These are phyloP conservation scores for Thalassiosira exigua DNA, from an alignment of 352 stramenopile species.

Conservation along the genomic window DNA sequence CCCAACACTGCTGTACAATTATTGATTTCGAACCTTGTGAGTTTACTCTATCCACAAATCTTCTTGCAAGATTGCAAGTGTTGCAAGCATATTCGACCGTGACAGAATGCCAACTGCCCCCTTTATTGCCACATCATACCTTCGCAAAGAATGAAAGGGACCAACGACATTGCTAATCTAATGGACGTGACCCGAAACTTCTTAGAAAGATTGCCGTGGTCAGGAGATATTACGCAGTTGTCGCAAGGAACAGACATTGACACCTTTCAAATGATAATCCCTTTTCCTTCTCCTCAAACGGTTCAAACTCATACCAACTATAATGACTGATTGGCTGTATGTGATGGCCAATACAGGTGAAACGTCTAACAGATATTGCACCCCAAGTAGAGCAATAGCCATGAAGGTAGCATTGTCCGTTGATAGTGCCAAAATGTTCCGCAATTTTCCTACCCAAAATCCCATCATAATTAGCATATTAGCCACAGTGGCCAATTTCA, in stretches of 20 bases:
- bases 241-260: constrained; percentile 4
- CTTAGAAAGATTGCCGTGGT: not conserved
- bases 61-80: too few relatives aligned
- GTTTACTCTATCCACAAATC: too few relatives aligned
- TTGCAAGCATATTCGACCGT: too few relatives aligned
- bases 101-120: too few relatives aligned
- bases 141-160: constrained; percentile 11
- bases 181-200: not conserved
- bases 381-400: not conserved
- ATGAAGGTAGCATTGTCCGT: constrained; percentile 8
- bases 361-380: constrained; percentile 4
- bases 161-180: not conserved
- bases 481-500: not conserved
- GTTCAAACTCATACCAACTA: constrained; percentile 6
- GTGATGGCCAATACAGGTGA: constrained; percentile 5
- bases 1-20: too few relatives aligned
- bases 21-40: too few relatives aligned
- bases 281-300: constrained; percentile 20
- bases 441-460: constrained; percentile 10
- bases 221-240: constrained; percentile 7
- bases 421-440: not conserved
- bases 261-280: constrained; percentile 3
- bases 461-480: constrained; percentile 13
- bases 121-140: too few relatives aligned
- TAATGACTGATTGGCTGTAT: constrained; percentile 22